phyloP scores from a whole-genome alignment of 2,329 filamentous ascomycete species.

The Fusarium irregulare region DNA sequence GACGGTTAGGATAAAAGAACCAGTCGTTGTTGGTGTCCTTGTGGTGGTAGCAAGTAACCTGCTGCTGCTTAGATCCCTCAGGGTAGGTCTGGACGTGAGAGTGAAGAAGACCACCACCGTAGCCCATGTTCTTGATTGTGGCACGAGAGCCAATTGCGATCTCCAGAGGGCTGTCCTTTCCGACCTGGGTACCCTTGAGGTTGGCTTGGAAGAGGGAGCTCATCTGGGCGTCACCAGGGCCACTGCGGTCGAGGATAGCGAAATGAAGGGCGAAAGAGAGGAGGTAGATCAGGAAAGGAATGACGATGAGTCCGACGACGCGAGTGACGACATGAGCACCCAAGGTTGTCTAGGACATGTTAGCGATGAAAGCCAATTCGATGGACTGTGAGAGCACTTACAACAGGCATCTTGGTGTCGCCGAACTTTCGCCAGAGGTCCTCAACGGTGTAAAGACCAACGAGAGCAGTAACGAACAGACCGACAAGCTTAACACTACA shows the following conservation, averaged over 20 bases:
- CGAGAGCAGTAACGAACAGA: conserved; percentile 92
- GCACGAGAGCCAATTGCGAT: conserved; percentile 88
- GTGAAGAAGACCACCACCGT: conserved; percentile 94
- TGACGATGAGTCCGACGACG: conserved; percentile 85
- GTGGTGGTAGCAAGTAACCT: conserved; percentile 99
- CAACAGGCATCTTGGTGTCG: conserved; percentile 88
- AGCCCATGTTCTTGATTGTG: conserved; percentile 99
- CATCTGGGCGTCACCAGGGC: conserved; percentile 99
- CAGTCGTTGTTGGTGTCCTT: conserved; percentile 99
- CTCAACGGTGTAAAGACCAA: conserved; percentile 94
- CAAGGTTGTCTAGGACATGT: conserved; percentile 64
- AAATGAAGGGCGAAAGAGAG: conserved; percentile 97
- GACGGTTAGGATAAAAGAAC: conserved; percentile 97
- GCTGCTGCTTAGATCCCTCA: conserved; percentile 92
- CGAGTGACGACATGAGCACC: conserved; percentile 83
- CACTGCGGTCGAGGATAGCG: conserved; percentile 89
- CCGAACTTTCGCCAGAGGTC: conserved; percentile 99
- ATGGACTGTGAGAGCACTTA: conserved; percentile 54
- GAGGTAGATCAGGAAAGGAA: conserved; percentile 92
- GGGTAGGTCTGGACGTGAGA: conserved; percentile 97
- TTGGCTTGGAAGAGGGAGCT: conserved; percentile 99
- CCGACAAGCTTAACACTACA: conserved; percentile 99
- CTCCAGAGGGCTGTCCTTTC: conserved; percentile 93
- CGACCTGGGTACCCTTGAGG: conserved; percentile 90
- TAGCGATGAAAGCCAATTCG: conserved; percentile 4